Conservation (phyloP, 306 rosid species). For the Fragaria iinumae region DNA sequence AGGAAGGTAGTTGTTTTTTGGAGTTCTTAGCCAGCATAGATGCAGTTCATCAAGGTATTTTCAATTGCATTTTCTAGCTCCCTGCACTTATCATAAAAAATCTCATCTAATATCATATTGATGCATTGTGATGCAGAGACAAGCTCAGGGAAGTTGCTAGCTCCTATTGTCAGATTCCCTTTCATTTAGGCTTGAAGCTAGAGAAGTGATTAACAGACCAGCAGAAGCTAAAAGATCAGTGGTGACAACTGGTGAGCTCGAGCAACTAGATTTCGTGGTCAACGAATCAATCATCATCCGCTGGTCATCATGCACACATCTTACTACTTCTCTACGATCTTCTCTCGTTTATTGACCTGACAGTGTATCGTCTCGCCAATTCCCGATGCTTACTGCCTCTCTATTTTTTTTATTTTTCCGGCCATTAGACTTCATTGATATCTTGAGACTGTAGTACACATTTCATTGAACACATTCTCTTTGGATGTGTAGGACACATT, state of each 20-base stretch:
- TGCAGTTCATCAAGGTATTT: conserved; percentile 48
- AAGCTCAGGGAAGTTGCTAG: conserved; percentile 42
- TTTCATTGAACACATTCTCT: too few relatives aligned
- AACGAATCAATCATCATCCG: conserved; percentile 81
- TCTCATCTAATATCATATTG: conserved; percentile 15
- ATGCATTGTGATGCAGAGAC: conserved; percentile 34
- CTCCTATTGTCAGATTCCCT: conserved; percentile 49
- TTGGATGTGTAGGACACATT: too few relatives aligned
- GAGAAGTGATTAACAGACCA: conserved; percentile 34
- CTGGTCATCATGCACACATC: conserved; percentile 87
- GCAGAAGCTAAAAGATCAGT: conserved; percentile 52
- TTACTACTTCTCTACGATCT: conserved; percentile 65
- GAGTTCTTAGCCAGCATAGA: conserved; percentile 46
- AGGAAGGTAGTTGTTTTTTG: conserved; percentile 45
- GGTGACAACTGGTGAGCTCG: conserved; percentile 57
- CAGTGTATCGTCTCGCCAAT: conserved; percentile 22
- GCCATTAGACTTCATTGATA: too few relatives aligned
- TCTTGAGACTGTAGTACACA: too few relatives aligned
- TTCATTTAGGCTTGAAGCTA: conserved; percentile 34
- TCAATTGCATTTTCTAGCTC: conserved; percentile 10
- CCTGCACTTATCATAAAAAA: background rate
- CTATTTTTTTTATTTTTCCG: background rate
- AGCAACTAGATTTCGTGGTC: conserved; percentile 73
- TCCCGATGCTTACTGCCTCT: conserved; percentile 16
- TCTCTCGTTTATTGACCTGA: conserved; percentile 67